Percentiles rank a stretch among this genome's conserved stretches.
phyloP scores from a whole-genome alignment of 306 rosid species.

The apple (Malus domestica) region ASM211411v1 NC_041802.1:31787001-31787500 shows the following conservation, averaged over 20 bases:
- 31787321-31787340: constrained; percentile 36
- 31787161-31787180: constrained; percentile 38
- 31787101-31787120: constrained; percentile 13
- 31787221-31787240: constrained; percentile 47
- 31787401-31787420: background rate
- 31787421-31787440: background rate
- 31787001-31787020: constrained; percentile 93
- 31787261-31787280: constrained; percentile 58
- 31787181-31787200: constrained; percentile 34
- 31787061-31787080: constrained; percentile 46
- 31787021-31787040: constrained; percentile 98
- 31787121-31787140: constrained; percentile 29
- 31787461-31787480: background rate
- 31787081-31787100: constrained; percentile 62
- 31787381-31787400: background rate
- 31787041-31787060: constrained; percentile 76
- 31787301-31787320: constrained; percentile 58
- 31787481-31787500: background rate
- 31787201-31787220: constrained; percentile 50
- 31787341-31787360: background rate
- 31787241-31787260: constrained; percentile 46
- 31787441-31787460: background rate
- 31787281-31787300: constrained; percentile 55
- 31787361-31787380: background rate
- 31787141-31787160: constrained; percentile 46